phyloP scores from a whole-genome alignment of 2,329 filamentous ascomycete genomes.

The Coniochaeta sp. region DNA sequence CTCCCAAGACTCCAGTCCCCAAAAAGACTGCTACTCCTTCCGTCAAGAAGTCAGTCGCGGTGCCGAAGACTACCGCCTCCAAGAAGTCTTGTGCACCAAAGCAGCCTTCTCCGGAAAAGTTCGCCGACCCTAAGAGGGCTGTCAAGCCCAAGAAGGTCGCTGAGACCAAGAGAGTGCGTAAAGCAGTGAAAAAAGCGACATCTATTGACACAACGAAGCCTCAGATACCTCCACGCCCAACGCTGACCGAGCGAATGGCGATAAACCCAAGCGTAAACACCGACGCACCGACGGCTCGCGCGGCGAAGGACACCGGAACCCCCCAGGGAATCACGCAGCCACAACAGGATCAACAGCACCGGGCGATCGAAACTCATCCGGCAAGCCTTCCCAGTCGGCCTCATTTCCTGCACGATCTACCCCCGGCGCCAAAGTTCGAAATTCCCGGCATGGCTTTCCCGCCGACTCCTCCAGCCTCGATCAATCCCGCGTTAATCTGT shows the following conservation, averaged over 20 bases:
- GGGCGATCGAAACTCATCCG: neutral
- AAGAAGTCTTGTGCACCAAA: neutral
- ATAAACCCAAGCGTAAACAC: neutral
- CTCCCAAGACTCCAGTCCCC: neutral
- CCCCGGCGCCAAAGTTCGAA: neutral
- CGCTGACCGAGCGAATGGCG: neutral
- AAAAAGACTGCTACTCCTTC: neutral
- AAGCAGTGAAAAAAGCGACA: neutral
- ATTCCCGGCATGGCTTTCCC: neutral
- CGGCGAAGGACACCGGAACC: neutral
- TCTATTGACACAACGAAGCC: neutral
- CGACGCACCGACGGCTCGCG: neutral
- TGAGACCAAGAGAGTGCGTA: neutral
- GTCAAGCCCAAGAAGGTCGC: neutral
- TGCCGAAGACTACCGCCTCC: neutral
- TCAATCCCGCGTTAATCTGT: neutral
- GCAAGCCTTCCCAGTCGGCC: neutral
- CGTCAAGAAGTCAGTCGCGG: neutral
- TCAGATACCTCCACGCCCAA: neutral
- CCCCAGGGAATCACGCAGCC: neutral
- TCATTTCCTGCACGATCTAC: neutral
- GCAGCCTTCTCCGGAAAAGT: neutral
- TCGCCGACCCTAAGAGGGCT: neutral
- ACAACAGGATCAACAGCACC: neutral
- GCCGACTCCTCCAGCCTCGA: neutral